A percentile compares a stretch with the other conserved stretches of the same genome.
These are phyloP conservation scores for Panellus pusillus DNA, from an alignment of 768 basidiomycete genomes.

Conservation along the genomic window DNA sequence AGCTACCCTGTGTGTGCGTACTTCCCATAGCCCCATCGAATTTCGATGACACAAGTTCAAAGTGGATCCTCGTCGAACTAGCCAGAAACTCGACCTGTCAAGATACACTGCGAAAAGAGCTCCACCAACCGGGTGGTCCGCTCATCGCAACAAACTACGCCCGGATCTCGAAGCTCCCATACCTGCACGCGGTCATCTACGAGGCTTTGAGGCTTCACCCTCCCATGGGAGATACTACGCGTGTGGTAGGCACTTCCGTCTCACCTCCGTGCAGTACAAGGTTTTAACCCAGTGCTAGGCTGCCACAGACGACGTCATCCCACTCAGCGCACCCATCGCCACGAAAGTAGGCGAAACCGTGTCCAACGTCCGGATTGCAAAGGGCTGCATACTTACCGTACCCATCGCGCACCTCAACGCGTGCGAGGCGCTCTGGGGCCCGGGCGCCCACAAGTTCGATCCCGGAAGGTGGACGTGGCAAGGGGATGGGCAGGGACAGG, in stretches of 20 bases:
- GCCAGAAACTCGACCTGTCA: conserved; percentile 30
- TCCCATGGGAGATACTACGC: conserved; percentile 26
- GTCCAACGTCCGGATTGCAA: conserved; percentile 28
- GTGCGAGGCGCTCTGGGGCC: conserved; percentile 39
- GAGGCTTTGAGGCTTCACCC: conserved; percentile 36
- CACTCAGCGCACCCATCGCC: conserved; percentile 29
- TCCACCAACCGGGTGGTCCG: conserved; percentile 13
- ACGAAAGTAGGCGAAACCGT: conserved; percentile 25
- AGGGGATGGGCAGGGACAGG: too few relatives aligned
- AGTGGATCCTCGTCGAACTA: conserved; percentile 37
- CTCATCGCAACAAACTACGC: conserved; percentile 1
- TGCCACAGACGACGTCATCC: conserved; percentile 34
- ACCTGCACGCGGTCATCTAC: conserved; percentile 35
- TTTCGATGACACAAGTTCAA: background rate
- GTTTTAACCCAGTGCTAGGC: conserved; percentile 24
- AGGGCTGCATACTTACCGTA: conserved; percentile 32
- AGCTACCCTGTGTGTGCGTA: conserved; percentile 11
- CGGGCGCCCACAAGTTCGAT: conserved; percentile 36
- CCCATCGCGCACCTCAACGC: conserved; percentile 36
- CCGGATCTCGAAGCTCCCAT: conserved; percentile 26
- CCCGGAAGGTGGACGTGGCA: conserved; percentile 35
- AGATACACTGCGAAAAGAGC: conserved; percentile 30
- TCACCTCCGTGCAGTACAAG: background rate
- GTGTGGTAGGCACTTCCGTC: conserved; percentile 19
- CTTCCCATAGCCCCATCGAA: background rate